A percentile compares a stretch with the other conserved stretches of the same genome.
Evolutionary conservation across 768 basidiomycete genomes (phyloP).

Genomic region (Trametes cubensis): DNA sequence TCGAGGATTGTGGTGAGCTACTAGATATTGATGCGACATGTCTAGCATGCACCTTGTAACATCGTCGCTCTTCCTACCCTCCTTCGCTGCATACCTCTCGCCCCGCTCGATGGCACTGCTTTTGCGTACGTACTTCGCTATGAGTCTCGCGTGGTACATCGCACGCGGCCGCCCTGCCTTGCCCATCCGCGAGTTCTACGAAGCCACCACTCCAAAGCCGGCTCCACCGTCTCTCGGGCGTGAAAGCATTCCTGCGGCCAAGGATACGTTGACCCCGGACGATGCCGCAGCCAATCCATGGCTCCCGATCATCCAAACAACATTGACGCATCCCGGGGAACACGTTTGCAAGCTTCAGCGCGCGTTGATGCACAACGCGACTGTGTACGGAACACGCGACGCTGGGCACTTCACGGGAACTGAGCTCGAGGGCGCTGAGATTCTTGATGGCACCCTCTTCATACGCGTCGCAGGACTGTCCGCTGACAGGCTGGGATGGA

Average conservation of each 20-base stretch:
- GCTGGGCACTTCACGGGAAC: slow-evolving; percentile 36
- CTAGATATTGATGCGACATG: slow-evolving; percentile 9
- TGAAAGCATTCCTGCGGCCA: slow-evolving; percentile 27
- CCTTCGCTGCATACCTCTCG: slow-evolving; percentile 41
- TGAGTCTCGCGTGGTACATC: slow-evolving; percentile 56
- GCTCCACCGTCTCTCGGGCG: slow-evolving; percentile 30
- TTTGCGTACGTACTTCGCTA: slow-evolving; percentile 60
- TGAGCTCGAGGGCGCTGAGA: slow-evolving; percentile 50
- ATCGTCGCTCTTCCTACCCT: slow-evolving; percentile 61
- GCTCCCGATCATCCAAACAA: slow-evolving; percentile 55
- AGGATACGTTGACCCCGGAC: slow-evolving; percentile 37
- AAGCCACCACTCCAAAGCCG: slow-evolving; percentile 23
- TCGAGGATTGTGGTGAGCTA: slow-evolving; percentile 8
- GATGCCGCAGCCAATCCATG: slow-evolving; percentile 56
- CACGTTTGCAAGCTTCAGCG: slow-evolving; percentile 55
- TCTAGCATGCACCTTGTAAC: slow-evolving; percentile 68
- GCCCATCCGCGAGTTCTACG: slow-evolving; percentile 53
- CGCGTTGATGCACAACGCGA: slow-evolving; percentile 49
- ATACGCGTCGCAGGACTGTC: slow-evolving; percentile 58
- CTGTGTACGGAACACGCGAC: slow-evolving; percentile 46
- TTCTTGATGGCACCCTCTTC: slow-evolving; percentile 66
- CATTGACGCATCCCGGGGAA: slow-evolving; percentile 62
- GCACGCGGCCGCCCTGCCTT: slow-evolving; percentile 56
- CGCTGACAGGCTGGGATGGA: slow-evolving; percentile 44
- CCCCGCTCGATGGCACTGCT: slow-evolving; percentile 51